Evolutionary conservation across 2,329 filamentous ascomycete genomes (phyloP).

Genomic region (Furcasterigmium furcatum): DNA sequence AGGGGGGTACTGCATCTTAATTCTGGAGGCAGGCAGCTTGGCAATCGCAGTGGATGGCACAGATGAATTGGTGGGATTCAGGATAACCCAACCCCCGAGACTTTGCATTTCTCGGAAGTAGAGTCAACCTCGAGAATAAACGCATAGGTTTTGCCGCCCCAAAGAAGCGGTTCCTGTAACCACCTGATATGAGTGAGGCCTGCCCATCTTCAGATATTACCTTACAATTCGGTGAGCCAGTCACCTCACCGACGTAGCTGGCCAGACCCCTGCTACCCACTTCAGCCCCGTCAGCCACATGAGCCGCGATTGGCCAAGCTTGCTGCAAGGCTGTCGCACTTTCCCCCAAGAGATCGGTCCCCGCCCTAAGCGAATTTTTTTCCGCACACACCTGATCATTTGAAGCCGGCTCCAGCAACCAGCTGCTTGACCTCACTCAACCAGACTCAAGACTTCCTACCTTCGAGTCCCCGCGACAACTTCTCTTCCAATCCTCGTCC

Average conservation of each 20-base stretch:
- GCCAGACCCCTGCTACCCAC: background rate
- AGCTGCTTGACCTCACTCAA: background rate
- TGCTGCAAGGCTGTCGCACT: background rate
- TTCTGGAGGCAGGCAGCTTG: background rate
- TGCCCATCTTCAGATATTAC: too few species aligned
- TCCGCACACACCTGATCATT: background rate
- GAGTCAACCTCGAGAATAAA: too few species aligned
- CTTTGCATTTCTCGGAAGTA: too few species aligned
- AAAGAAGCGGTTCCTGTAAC: too few species aligned
- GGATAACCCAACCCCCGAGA: too few species aligned
- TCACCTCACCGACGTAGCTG: too few species aligned
- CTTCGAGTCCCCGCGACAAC: slow-evolving; percentile 26
- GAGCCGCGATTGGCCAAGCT: background rate
- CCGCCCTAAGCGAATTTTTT: slow-evolving; percentile 1
- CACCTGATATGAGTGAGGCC: too few species aligned
- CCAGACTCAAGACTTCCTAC: slow-evolving; percentile 1
- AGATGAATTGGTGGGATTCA: too few species aligned
- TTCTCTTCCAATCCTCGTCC: slow-evolving; percentile 27
- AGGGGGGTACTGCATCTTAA: background rate
- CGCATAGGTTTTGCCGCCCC: too few species aligned
- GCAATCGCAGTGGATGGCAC: too few species aligned
- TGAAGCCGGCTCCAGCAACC: background rate
- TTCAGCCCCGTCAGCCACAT: background rate
- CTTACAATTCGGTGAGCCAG: too few species aligned
- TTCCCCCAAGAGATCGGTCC: background rate